Evolutionary conservation across 768 basidiomycete genomes (phyloP).

Genomic region (Kwoniella mangroviensis): DNA sequence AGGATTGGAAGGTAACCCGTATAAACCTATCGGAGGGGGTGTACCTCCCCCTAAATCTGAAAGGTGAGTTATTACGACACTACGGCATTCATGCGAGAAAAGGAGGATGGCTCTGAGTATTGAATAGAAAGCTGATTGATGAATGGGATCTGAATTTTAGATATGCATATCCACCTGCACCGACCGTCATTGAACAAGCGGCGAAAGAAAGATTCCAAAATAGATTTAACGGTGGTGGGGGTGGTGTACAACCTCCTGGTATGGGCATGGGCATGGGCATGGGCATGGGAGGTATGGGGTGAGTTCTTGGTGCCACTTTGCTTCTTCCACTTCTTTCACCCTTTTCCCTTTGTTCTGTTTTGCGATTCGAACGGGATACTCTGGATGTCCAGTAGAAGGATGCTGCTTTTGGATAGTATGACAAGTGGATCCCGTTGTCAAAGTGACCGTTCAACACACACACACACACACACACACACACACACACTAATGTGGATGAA

Average conservation of each 20-base stretch:
- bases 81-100: background rate
- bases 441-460: constrained; percentile 1
- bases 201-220: constrained; percentile 35
- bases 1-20: constrained; percentile 13
- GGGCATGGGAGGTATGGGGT: constrained; percentile 24
- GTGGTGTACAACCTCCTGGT: background rate
- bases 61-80: constrained; percentile 22
- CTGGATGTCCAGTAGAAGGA: constrained; percentile 3
- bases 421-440: constrained; percentile 1
- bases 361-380: background rate
- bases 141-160: background rate
- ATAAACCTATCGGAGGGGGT: constrained; percentile 22
- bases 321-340: constrained; percentile 7
- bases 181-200: constrained; percentile 33
- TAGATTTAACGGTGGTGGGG: constrained; percentile 16
- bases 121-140: background rate
- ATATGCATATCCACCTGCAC: constrained; percentile 45
- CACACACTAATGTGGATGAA: constrained; percentile 1
- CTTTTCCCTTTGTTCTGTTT: constrained; percentile 1
- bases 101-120: background rate
- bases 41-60: constrained; percentile 36
- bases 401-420: background rate
- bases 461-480: background rate
- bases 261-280: constrained; percentile 20
- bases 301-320: background rate